Percentiles rank a stretch among this genome's conserved stretches.
Evolutionary conservation across 306 rosid genomes (phyloP).

Genomic region (Vicia faba): DNA sequence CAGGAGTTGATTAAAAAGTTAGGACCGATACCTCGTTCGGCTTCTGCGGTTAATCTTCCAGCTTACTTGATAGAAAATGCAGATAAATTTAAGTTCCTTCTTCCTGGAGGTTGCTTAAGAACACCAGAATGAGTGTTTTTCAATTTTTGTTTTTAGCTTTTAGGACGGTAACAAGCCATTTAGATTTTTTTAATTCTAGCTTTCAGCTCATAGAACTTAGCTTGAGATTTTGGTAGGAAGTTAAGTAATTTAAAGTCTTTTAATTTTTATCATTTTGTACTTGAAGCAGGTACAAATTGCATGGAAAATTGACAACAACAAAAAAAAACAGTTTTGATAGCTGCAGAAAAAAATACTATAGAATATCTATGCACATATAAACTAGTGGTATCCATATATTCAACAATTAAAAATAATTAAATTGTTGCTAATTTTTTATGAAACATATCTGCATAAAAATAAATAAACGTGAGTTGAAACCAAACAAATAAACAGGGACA

Average conservation of each 20-base stretch:
- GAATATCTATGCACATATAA: no score
- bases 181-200: conserved; percentile 4
- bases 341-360: no score
- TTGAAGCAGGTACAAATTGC: background rate
- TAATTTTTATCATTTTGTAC: conserved; percentile 16
- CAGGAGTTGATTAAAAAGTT: conserved; percentile 74
- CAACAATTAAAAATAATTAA: no score
- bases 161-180: background rate
- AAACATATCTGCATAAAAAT: background rate
- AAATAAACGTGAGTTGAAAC: background rate
- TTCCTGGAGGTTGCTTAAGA: conserved; percentile 94
- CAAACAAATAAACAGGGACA: background rate
- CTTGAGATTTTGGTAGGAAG: conserved; percentile 29
- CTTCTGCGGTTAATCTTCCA: conserved; percentile 91
- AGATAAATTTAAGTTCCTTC: conserved; percentile 70
- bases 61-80: conserved; percentile 79
- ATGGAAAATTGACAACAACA: no score
- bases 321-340: no score
- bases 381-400: no score
- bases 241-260: background rate
- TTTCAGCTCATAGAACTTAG: conserved; percentile 17
- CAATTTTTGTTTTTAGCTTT: conserved; percentile 14
- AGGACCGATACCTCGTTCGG: conserved; percentile 80
- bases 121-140: conserved; percentile 35
- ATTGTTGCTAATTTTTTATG: no score